Base-by-base conservation (phyloP, 176 grass and related monocot genomes). In the Bonia amplexicaulis region DNA sequence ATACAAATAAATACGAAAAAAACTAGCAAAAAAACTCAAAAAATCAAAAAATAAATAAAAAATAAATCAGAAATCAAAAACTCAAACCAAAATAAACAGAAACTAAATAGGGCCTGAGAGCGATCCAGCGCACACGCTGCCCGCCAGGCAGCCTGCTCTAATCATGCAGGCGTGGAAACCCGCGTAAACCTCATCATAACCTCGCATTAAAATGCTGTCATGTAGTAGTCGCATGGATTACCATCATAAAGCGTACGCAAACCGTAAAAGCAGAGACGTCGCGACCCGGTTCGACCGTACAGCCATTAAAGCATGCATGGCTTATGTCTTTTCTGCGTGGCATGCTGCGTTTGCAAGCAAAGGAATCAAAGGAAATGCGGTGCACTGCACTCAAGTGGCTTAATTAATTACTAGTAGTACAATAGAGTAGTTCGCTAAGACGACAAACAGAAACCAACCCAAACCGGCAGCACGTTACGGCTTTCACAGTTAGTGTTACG, bases 131-230 rank as follows among this genome's bases (percentile, higher is more conserved):
- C 31, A 33, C 31, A 3, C 31, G 31, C 31, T 33, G 31, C 31
- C 31, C 31, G 31, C 31, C 31, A 33, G 31, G 3, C 31, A 33
- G 31, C 35, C 49, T 85, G 42, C 20, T 42, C 82, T 89, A 80
- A 89, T 85, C 51, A 80, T 73, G 66, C 37, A 54, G 46, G 46
- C 84, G 61, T 78, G 84, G 55, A 78, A 19, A 82, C 12, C 47
- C 45, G 12, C 9, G 26, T 53, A 71, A 71, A 77, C 35, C 69
- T 48, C 41, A 69, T 76, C 76, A 29, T 68, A 84, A 85, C 19
- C 61, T 41, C 52, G 70, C 76, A 5, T 80, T 27, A 85, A 85
- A 81, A 85, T 62, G 70, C 77, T 51, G 61, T 52, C 82, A 51
- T 71, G 22, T 16, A 51, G 46, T 6, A 0, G 52, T 5, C n/a